These are phyloP conservation scores for Tetracentron sinense DNA, from an alignment of 164 flowering plant species.

Conservation along the genomic window DNA sequence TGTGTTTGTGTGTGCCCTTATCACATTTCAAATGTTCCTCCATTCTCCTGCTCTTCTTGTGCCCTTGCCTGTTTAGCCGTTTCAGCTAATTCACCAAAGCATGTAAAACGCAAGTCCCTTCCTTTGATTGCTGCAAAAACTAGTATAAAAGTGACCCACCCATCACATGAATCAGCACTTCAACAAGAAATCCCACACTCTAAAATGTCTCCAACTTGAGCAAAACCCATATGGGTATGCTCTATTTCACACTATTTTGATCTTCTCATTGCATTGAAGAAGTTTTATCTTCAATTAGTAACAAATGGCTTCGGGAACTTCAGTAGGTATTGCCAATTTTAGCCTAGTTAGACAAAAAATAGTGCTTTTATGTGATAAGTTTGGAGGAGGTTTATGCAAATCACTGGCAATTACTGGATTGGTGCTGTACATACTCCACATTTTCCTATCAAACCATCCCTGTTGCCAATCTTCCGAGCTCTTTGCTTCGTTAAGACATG, in stretches of 20 bases:
- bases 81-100: neutral
- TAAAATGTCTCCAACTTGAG: neutral
- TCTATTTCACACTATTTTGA: neutral
- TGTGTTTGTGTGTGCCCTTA: neutral
- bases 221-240: neutral
- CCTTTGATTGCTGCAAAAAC: neutral
- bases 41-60: neutral
- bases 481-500: neutral
- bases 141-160: neutral
- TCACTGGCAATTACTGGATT: conserved; percentile 18
- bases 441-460: conserved; percentile 15
- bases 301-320: neutral
- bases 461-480: conserved; percentile 7
- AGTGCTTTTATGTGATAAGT: neutral
- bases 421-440: conserved; percentile 9
- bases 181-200: neutral
- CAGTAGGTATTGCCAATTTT: neutral
- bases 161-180: neutral
- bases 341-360: neutral
- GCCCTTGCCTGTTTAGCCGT: neutral
- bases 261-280: neutral
- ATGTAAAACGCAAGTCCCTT: neutral
- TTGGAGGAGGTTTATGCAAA: conserved; percentile 12
- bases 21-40: neutral
- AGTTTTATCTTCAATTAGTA: neutral